Evolutionary conservation across 163 green algal species (phyloP), one percentile per base, ranked within the genome.

Genomic region (Volvox carteri): DNA sequence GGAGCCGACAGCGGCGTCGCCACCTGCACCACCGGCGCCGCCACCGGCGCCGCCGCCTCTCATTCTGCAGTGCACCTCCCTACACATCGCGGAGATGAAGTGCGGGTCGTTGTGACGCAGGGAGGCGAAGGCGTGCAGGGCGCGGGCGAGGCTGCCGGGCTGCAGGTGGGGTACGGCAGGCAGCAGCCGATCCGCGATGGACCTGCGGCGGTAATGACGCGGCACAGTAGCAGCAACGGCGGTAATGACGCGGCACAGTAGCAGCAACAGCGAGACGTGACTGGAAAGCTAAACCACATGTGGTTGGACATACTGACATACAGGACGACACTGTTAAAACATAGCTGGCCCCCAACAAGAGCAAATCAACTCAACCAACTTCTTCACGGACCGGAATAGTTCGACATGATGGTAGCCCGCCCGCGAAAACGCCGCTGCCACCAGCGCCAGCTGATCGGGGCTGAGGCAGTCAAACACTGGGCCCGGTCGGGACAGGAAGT

Each of bases 401-500:
- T 60, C 23, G 33, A 88, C 83, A 0, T 67, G 83, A 70, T 88
- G 83, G 68, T 88, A 88, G 11, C 83, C 70, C 25, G 50, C 83
- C 35, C 68, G 19, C 48, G 83, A 67, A 18, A 83, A 88, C 4
- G 83, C 50, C 37, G 48, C 50, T 46, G 50, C 68, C 83, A 88
- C 35, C 33, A 60, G 28, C 1, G 67, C 33, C 23, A 88, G 37
- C 81, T 72, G 33, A 33, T 88, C 81, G 9, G 44, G 19, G 1
- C 14, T 37, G 33, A 88, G 48, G 16, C 16, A 5, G 23, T 79
- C 81, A 33, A 79, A 11, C 44, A 72, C 28, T 11, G 35, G 67
- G 0, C n/a, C 33, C 4, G 44, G 67, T 28, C 35, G 33, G 19
- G 19, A 3, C 44, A 56, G 30, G 42, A 88, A 4, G 33, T 79